Evolutionary conservation across 2,329 filamentous ascomycete genomes (phyloP), one percentile per base, ranked within the genome.

Genomic region (Ophiocordyceps camponoti-saundersi): DNA sequence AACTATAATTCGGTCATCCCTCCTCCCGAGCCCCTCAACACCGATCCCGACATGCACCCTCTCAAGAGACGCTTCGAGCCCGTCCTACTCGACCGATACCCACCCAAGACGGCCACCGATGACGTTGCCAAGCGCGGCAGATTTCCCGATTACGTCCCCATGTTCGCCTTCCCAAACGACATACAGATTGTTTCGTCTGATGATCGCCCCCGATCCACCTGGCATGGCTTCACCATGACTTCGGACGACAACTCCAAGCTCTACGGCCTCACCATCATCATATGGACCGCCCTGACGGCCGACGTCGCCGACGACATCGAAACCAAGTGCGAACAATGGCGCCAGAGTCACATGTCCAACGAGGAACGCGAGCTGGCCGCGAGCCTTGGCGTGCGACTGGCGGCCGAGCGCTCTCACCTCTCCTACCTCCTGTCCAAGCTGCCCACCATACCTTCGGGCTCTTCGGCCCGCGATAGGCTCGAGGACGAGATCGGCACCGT

Each of bases 141-240:
- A 48, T 96, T 98, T 59, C 92, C 92, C 1, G 92, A 98, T 60
- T 98, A 95, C 57, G 87, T 98, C 18, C 92, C 92, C 48, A 96
- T 98, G 92, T 98, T 98, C 64, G 89, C 92, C 47, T 98, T 96
- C 57, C 92, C 92, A 43, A 95, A 96, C 63, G 92, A 98, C 62
- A 92, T 98, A 55, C 88, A 88, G 52, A 92, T 98, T 46, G 86
- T 96, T 11, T 95, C 92, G 1, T 89, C 89, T 1, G 92, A 98
- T 58, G 87, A 95, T 60, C 77, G 89, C 51, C 92, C 92, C 1
- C 76, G 88, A 51, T 90, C 92, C n/a, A 95, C 89, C 22, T 98
- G 92, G 92, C 92, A 98, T 65, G 92, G 92, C 44, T 98, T 98
- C 59, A 89, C 87, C 51, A 96, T 98, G 92, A 98, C 92, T 2